Percentiles rank a stretch among this genome's conserved stretches.
phyloP scores from a whole-genome alignment of 768 basidiomycete genomes.

The Auriculariales sp. region DNA sequence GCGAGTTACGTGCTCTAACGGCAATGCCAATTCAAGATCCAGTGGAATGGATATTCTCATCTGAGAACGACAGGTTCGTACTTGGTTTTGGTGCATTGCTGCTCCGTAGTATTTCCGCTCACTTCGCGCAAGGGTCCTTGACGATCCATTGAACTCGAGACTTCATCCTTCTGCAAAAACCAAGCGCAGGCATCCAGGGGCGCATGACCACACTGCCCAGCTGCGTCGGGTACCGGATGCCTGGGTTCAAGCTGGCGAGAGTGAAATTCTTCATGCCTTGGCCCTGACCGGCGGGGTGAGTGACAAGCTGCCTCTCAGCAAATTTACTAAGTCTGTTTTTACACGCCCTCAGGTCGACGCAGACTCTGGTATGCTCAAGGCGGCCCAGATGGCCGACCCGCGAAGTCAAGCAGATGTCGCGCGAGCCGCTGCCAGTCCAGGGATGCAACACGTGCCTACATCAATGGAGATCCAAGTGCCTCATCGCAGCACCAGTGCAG shows the following conservation, averaged over 20 bases:
- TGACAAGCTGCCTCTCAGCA: too few species aligned
- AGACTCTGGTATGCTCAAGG: neutral
- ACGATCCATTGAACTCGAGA: slow-evolving; percentile 6
- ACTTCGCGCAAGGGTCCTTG: too few species aligned
- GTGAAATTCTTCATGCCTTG: slow-evolving; percentile 20
- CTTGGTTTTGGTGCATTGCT: too few species aligned
- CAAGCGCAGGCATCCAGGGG: slow-evolving; percentile 10
- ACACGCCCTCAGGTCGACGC: too few species aligned
- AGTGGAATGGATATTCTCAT: neutral
- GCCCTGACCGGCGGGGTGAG: neutral
- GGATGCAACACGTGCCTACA: too few species aligned
- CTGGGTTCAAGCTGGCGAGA: slow-evolving; percentile 39
- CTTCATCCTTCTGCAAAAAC: slow-evolving; percentile 2
- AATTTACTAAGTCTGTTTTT: too few species aligned
- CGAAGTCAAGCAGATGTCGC: too few species aligned
- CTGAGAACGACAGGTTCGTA: neutral
- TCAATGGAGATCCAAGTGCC: neutral
- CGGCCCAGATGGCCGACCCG: too few species aligned
- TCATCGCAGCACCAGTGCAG: too few species aligned
- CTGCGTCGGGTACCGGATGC: slow-evolving; percentile 38
- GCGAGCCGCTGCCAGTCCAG: too few species aligned
- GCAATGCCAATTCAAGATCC: slow-evolving; percentile 6
- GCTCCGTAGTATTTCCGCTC: too few species aligned
- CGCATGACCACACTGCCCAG: slow-evolving; percentile 7
- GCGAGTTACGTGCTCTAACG: slow-evolving; percentile 1